These are phyloP conservation scores for Pezicula carpinea DNA, from an alignment of 2,329 filamentous ascomycete genomes.

Conservation along the genomic window DNA sequence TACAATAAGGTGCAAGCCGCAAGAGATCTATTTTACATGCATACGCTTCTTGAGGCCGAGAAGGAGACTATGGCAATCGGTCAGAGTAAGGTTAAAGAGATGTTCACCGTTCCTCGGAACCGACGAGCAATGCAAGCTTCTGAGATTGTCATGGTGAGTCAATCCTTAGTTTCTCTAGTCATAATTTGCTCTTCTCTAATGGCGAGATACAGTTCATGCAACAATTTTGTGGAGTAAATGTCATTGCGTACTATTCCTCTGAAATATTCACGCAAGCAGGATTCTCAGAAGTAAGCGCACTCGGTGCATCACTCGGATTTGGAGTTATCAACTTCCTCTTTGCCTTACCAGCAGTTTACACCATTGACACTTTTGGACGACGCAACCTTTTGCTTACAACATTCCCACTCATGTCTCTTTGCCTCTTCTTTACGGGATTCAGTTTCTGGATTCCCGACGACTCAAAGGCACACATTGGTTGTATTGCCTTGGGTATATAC, in stretches of 20 bases:
- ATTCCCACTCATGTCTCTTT: constrained; percentile 58
- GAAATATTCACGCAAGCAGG: constrained; percentile 55
- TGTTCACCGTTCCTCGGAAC: constrained; percentile 57
- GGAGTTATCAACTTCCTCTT: constrained; percentile 63
- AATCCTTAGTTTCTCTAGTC: constrained; percentile 40
- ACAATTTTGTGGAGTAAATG: constrained; percentile 45
- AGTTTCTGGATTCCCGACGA: constrained; percentile 43
- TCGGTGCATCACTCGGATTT: constrained; percentile 58
- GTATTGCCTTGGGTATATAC: constrained; percentile 54
- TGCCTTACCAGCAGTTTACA: constrained; percentile 58
- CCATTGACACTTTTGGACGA: constrained; percentile 64
- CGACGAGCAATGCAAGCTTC: constrained; percentile 56
- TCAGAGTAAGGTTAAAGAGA: constrained; percentile 47
- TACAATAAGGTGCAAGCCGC: constrained; percentile 49
- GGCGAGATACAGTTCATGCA: background rate
- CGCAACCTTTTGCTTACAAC: constrained; percentile 59
- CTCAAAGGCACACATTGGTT: constrained; percentile 18
- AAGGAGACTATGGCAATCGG: constrained; percentile 43
- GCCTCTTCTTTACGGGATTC: constrained; percentile 47
- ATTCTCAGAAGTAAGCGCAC: constrained; percentile 45
- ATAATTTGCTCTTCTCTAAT: background rate
- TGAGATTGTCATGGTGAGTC: constrained; percentile 63
- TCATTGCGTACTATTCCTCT: constrained; percentile 56
- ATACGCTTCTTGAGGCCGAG: constrained; percentile 54
- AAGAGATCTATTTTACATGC: constrained; percentile 52